Evolutionary conservation across 2,329 filamentous ascomycete genomes (phyloP), one percentile per base, ranked within the genome.

Genomic region (Pezicula carpinea): DNA sequence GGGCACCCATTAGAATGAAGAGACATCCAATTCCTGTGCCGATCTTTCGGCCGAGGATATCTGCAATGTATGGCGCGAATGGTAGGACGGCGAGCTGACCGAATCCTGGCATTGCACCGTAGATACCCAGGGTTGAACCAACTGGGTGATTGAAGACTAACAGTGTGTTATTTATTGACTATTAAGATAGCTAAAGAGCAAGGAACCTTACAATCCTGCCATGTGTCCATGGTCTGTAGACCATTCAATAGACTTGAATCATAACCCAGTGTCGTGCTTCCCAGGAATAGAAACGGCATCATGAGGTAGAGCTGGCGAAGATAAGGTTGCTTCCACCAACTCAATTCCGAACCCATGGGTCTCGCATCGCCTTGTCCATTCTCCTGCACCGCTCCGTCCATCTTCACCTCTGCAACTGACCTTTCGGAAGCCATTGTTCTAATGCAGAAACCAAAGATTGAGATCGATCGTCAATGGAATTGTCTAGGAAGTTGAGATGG

Each of bases 181-280:
- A 4, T 38, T 43, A 18, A 36, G 10, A 4, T 11, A 31, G 8
- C 14, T 34, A 5, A 8, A 22, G 18, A 18, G 5, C 14, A 39
- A 10, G 10, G 21, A 23, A 41, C 26, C 57, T 49, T 67, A 58
- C 57, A 67, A 6, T 61, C 50, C 47, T 68, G 58, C 72, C 72
- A 75, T 38, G 66, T 59, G 2, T 56, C 48, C 53, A 76, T 68
- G 2, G 69, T 67, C 54, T 72, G 68, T 21, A 72, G 51, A 34
- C 69, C 68, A 46, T 72, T 72, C 59, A 72, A 61, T 39, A 72
- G 57, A 14, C 63, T 66, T 15, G 65, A 68, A 44, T 72, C 69
- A 47, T 69, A 72, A 11, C 69, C 69, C 51, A 59, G 57, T 6
- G 59, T 65, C 18, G 64, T 64, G 2, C 62, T 62, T 6, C 61